Conservation (phyloP, 371 early-diverging fungal species). For the Mortierella polycephala region DNA sequence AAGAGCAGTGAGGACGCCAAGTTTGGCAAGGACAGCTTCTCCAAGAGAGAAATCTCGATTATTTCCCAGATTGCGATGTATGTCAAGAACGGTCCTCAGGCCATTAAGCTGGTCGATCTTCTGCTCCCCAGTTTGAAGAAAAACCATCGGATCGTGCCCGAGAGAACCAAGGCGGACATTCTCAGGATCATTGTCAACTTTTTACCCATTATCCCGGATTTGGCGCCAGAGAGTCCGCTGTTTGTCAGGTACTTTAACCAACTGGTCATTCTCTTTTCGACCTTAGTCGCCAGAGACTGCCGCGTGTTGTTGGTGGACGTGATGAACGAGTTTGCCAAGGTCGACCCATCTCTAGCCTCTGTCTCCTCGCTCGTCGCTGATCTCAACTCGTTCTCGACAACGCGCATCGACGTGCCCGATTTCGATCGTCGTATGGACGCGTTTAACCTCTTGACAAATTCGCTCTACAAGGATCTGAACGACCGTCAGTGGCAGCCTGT, state of each 20-base stretch:
- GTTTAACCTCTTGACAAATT: conserved; percentile 76
- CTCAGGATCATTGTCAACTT: conserved; percentile 82
- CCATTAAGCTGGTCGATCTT: conserved; percentile 77
- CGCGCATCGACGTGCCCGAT: conserved; percentile 89
- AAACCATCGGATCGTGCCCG: conserved; percentile 75
- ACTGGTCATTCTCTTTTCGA: conserved; percentile 71
- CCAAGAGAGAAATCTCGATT: conserved; percentile 82
- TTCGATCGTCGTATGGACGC: conserved; percentile 86
- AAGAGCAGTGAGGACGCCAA: conserved; percentile 62
- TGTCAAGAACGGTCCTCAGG: conserved; percentile 75
- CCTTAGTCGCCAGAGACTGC: conserved; percentile 64
- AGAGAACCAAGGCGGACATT: conserved; percentile 86
- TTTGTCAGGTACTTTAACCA: conserved; percentile 68
- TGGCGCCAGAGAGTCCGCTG: conserved; percentile 56
- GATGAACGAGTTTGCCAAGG: conserved; percentile 69
- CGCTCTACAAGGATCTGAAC: conserved; percentile 67
- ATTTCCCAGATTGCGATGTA: conserved; percentile 81
- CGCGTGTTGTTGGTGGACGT: conserved; percentile 70
- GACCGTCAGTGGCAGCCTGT: conserved; percentile 90
- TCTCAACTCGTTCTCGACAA: conserved; percentile 80
- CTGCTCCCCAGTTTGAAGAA: conserved; percentile 85
- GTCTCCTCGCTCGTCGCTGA: conserved; percentile 72
- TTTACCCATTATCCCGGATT: conserved; percentile 63
- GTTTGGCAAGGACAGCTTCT: conserved; percentile 66
- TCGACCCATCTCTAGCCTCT: conserved; percentile 65